Conservation (phyloP, 164 flowering plant species). For the Kalanchoe fedtschenkoi region DNA sequence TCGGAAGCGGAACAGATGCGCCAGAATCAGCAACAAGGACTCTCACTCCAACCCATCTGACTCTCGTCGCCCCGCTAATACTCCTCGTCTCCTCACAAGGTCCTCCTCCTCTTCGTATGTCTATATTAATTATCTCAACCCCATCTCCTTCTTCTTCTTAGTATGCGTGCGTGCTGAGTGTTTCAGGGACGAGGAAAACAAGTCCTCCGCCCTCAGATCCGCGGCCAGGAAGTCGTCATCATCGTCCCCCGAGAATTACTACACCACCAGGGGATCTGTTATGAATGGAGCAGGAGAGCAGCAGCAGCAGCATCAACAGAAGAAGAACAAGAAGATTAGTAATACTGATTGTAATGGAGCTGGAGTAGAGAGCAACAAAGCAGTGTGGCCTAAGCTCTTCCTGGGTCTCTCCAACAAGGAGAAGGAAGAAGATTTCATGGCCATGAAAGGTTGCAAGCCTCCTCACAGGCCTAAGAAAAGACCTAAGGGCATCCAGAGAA, state of each 20-base stretch:
- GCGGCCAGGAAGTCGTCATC: constrained; percentile 10
- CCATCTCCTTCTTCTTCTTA: too few relatives aligned
- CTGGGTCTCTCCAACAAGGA: constrained; percentile 57
- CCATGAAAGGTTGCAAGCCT: constrained; percentile 65
- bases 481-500: constrained; percentile 47
- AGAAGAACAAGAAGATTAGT: too few relatives aligned
- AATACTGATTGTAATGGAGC: too few relatives aligned
- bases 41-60: constrained; percentile 13
- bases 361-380: too few relatives aligned
- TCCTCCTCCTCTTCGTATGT: too few relatives aligned
- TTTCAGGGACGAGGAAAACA: constrained; percentile 21
- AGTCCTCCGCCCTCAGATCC: constrained; percentile 10
- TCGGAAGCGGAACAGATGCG: constrained; percentile 34
- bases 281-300: constrained; percentile 9
- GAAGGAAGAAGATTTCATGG: constrained; percentile 73
- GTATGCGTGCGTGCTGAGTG: too few relatives aligned
- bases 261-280: constrained; percentile 22
- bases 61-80: too few relatives aligned
- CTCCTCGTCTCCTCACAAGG: background rate
- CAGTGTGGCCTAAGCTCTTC: constrained; percentile 53
- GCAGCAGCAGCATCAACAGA: background rate
- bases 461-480: constrained; percentile 80
- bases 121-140: too few relatives aligned
- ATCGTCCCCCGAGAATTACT: constrained; percentile 23
- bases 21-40: constrained; percentile 22